A percentile compares a stretch with the other conserved stretches of the same genome.
Conservation (phyloP, 164 flowering plant genomes). For the Brasenia schreberi region DNA sequence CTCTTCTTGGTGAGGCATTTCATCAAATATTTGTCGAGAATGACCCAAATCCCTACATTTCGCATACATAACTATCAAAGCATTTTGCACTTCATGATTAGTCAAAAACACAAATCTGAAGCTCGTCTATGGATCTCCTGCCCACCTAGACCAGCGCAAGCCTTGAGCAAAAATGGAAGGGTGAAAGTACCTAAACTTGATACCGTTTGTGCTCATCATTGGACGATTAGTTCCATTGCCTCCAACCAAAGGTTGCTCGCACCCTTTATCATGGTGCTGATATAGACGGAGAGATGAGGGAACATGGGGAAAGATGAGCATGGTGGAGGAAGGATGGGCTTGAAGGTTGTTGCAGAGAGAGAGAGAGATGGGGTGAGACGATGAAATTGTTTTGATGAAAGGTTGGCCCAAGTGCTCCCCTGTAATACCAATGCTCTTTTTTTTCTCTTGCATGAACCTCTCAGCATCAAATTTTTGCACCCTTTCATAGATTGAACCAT, state of each 20-base stretch:
- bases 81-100: slow-evolving; percentile 13
- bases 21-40: slow-evolving; percentile 10
- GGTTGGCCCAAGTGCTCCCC: slow-evolving; percentile 1
- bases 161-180: slow-evolving; percentile 20
- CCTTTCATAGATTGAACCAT: too few species aligned
- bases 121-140: slow-evolving; percentile 12
- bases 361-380: slow-evolving; percentile 16
- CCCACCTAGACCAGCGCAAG: slow-evolving; percentile 16
- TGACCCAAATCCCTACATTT: slow-evolving; percentile 10
- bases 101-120: slow-evolving; percentile 10
- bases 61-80: slow-evolving; percentile 21
- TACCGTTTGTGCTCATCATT: slow-evolving; percentile 8
- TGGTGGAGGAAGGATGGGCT: slow-evolving; percentile 3
- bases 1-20: slow-evolving; percentile 19
- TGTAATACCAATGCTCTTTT: too few species aligned
- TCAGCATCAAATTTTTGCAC: too few species aligned
- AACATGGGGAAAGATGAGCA: slow-evolving; percentile 14
- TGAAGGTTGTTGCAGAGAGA: slow-evolving; percentile 15
- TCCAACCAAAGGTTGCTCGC: slow-evolving; percentile 8
- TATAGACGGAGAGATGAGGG: slow-evolving; percentile 18
- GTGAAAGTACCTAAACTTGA: slow-evolving; percentile 17
- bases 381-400: slow-evolving; percentile 23
- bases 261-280: slow-evolving; percentile 12
- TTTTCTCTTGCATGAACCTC: too few species aligned
- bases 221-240: slow-evolving; percentile 10